These are phyloP conservation scores for Mortierella sp. DNA, from an alignment of 371 early-diverging fungal genomes.

Conservation along the genomic window DNA sequence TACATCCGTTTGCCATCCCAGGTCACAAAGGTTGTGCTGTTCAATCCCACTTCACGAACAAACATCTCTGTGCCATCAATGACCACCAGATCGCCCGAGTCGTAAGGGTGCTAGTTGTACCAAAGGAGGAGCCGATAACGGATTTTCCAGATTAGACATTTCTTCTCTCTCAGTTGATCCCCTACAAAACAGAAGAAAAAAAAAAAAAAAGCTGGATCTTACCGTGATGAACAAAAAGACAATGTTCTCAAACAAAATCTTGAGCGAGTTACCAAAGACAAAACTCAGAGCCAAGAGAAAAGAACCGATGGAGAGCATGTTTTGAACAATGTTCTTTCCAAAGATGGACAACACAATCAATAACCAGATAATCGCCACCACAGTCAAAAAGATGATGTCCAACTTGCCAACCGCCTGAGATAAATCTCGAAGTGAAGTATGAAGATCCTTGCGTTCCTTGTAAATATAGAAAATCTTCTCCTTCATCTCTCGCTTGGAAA, in stretches of 20 bases:
- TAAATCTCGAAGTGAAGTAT: conserved; percentile 67
- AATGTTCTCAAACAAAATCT: conserved; percentile 65
- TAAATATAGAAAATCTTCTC: conserved; percentile 67
- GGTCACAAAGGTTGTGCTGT: conserved; percentile 73
- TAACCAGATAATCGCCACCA: conserved; percentile 56
- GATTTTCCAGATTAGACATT: too few relatives aligned
- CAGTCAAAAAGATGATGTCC: conserved; percentile 61
- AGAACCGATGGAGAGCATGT: conserved; percentile 59
- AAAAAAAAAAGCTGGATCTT: neutral
- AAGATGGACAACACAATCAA: conserved; percentile 51
- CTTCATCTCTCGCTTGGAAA: conserved; percentile 71
- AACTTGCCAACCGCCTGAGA: conserved; percentile 75
- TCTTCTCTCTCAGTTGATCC: too few relatives aligned
- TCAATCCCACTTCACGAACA: conserved; percentile 80
- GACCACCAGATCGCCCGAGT: conserved; percentile 81
- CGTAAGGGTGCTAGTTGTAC: conserved; percentile 61
- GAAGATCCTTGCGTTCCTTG: conserved; percentile 68
- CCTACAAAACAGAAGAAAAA: neutral
- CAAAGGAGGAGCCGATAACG: too few relatives aligned
- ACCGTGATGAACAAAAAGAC: conserved; percentile 63
- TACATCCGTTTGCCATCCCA: conserved; percentile 79
- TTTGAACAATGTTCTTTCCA: conserved; percentile 55
- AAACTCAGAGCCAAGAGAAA: conserved; percentile 67
- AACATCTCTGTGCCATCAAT: conserved; percentile 73
- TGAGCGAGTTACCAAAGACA: conserved; percentile 67